Evolutionary conservation across 352 stramenopile species (phyloP).

Genomic region (Thalassiosira livingstoniorum): DNA sequence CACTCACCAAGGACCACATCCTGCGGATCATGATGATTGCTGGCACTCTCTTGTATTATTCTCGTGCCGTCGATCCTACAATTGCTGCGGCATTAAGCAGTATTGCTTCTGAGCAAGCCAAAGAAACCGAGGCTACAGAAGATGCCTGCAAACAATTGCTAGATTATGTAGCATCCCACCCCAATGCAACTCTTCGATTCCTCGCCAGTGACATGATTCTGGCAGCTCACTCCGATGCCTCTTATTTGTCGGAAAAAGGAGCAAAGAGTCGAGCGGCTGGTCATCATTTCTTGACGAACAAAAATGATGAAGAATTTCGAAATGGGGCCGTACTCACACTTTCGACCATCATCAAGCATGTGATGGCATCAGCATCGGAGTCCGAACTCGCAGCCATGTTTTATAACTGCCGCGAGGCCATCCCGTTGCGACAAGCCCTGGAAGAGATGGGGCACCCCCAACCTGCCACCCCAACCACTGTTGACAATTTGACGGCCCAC

Average conservation of each 20-base stretch:
- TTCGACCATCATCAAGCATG: conserved; percentile 10
- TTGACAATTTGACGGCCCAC: neutral
- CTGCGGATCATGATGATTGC: conserved; percentile 29
- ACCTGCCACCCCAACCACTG: neutral
- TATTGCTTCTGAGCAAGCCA: conserved; percentile 22
- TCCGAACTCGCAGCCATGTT: conserved; percentile 2
- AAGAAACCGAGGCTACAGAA: conserved; percentile 25
- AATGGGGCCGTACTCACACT: neutral
- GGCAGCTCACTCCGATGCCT: conserved; percentile 29
- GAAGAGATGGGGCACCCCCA: conserved; percentile 4
- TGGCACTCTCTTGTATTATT: conserved; percentile 41
- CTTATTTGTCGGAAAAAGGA: conserved; percentile 36
- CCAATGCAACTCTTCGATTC: conserved; percentile 43
- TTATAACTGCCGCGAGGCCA: neutral
- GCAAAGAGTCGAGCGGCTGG: conserved; percentile 24
- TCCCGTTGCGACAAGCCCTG: neutral
- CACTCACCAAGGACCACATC: neutral
- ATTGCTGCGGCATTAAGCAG: neutral
- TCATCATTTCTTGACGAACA: conserved; percentile 20
- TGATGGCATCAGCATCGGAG: neutral
- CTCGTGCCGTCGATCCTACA: conserved; percentile 23
- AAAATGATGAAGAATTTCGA: neutral
- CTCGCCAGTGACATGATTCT: conserved; percentile 64
- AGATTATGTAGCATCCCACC: conserved; percentile 52
- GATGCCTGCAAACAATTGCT: no score